A percentile compares a stretch with the other conserved stretches of the same genome.
These are phyloP conservation scores for Hypholoma fasciculare DNA, from an alignment of 768 basidiomycete genomes.

Conservation along the genomic window DNA sequence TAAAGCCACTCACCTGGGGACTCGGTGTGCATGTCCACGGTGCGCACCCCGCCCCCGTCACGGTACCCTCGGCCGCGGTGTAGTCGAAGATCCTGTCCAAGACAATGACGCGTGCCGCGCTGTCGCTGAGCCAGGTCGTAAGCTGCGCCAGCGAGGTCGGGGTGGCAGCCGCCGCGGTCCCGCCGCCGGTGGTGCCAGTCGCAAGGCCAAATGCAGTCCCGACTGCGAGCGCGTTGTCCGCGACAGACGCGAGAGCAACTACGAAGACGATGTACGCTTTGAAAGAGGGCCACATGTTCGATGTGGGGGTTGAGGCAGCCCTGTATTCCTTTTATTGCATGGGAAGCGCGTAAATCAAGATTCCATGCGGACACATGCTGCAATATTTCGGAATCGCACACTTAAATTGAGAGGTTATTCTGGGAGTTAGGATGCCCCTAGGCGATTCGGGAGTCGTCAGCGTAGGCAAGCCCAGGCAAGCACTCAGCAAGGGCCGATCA, in stretches of 20 bases:
- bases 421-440: no score
- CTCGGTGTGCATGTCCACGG: slow-evolving; percentile 26
- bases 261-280: background rate
- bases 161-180: slow-evolving; percentile 18
- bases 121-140: slow-evolving; percentile 24
- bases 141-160: slow-evolving; percentile 22
- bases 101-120: slow-evolving; percentile 21
- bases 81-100: slow-evolving; percentile 21
- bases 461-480: no score
- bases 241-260: background rate
- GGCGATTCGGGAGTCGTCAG: no score
- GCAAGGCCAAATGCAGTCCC: slow-evolving; percentile 21
- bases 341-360: no score
- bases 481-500: background rate
- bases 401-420: no score
- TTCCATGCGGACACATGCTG: no score
- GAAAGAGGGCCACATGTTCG: background rate
- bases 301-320: background rate
- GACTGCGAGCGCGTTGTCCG: slow-evolving; percentile 6
- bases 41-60: slow-evolving; percentile 16
- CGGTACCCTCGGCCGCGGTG: slow-evolving; percentile 19
- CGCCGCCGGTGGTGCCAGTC: slow-evolving; percentile 23
- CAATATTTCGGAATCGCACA: no score
- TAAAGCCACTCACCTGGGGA: slow-evolving; percentile 13
- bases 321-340: no score